Conservation (phyloP, 805 yeast species). For the Yarrowia keelungensis region DNA sequence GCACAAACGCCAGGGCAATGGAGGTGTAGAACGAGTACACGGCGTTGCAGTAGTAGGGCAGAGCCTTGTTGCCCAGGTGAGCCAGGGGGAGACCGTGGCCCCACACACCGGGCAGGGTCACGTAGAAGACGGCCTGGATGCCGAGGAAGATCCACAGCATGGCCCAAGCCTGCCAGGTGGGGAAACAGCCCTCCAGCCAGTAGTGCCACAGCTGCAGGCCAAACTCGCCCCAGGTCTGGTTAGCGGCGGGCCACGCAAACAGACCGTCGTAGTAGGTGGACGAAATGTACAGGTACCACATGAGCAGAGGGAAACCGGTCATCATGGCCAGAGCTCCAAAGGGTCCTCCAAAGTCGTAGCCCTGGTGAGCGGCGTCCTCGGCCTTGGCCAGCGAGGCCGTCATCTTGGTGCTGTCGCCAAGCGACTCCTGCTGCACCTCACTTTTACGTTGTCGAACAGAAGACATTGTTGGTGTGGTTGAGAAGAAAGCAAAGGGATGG, state of each 20-base stretch:
- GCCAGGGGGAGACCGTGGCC: constrained; percentile 92
- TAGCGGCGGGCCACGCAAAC: constrained; percentile 70
- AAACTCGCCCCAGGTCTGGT: constrained; percentile 56
- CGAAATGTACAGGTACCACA: constrained; percentile 97
- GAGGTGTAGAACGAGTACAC: constrained; percentile 80
- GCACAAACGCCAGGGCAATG: constrained; percentile 60
- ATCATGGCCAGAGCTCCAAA: constrained; percentile 90
- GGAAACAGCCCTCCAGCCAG: constrained; percentile 56
- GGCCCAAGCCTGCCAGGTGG: constrained; percentile 62
- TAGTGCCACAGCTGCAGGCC: constrained; percentile 57
- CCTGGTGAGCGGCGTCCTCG: constrained; percentile 40
- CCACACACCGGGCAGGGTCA: constrained; percentile 90
- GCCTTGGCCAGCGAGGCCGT: constrained; percentile 36
- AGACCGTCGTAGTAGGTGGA: constrained; percentile 79
- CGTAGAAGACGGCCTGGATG: constrained; percentile 75
- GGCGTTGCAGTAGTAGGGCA: constrained; percentile 95
- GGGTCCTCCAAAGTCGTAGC: constrained; percentile 92
- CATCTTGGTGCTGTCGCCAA: constrained; percentile 21
- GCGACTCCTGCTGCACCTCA: constrained; percentile 9
- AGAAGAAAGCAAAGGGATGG: background rate
- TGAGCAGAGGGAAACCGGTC: constrained; percentile 86
- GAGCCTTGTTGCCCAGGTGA: constrained; percentile 78
- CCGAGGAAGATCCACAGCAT: constrained; percentile 74
- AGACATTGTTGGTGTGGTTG: constrained; percentile 6
- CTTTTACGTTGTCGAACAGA: constrained; percentile 19